These are phyloP conservation scores for Salvia sclarea DNA, from an alignment of 305 asterid species.

Conservation along the genomic window DNA sequence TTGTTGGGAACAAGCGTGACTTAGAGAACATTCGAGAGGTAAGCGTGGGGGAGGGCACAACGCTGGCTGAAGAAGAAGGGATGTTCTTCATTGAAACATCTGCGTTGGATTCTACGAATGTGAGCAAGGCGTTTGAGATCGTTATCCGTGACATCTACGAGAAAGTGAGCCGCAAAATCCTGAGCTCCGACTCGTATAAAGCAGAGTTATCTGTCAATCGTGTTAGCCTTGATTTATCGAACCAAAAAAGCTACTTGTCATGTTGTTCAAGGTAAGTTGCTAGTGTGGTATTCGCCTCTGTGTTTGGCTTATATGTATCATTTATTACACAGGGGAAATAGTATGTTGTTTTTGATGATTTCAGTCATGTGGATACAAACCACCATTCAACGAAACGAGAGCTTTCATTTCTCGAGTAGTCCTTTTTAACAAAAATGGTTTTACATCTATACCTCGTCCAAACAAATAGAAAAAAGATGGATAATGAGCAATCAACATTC, in stretches of 20 bases:
- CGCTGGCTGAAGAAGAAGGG: slow-evolving; percentile 66
- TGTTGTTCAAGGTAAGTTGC: slow-evolving; percentile 56
- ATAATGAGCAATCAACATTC: background rate
- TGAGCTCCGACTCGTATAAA: slow-evolving; percentile 69
- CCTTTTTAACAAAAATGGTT: too few species aligned
- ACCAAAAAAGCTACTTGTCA: slow-evolving; percentile 41
- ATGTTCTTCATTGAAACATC: slow-evolving; percentile 75
- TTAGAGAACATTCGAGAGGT: slow-evolving; percentile 65
- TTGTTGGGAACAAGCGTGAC: slow-evolving; percentile 76
- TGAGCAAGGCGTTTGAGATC: slow-evolving; percentile 62
- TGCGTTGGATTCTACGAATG: slow-evolving; percentile 66
- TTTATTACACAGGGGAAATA: slow-evolving; percentile 8
- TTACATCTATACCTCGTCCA: too few species aligned
- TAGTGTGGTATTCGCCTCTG: background rate
- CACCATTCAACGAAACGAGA: background rate
- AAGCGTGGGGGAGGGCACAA: slow-evolving; percentile 59
- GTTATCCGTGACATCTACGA: slow-evolving; percentile 66
- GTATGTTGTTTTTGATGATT: background rate
- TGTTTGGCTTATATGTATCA: slow-evolving; percentile 19
- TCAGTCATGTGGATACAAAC: background rate
- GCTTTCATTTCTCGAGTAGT: too few species aligned
- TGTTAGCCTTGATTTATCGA: slow-evolving; percentile 55
- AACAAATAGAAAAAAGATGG: background rate
- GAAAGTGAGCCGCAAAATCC: slow-evolving; percentile 60
- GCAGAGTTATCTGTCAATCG: slow-evolving; percentile 62